A percentile compares a stretch with the other conserved stretches of the same genome.
These are phyloP conservation scores for Calocera viscosa DNA, from an alignment of 768 basidiomycete species.

Conservation along the genomic window DNA sequence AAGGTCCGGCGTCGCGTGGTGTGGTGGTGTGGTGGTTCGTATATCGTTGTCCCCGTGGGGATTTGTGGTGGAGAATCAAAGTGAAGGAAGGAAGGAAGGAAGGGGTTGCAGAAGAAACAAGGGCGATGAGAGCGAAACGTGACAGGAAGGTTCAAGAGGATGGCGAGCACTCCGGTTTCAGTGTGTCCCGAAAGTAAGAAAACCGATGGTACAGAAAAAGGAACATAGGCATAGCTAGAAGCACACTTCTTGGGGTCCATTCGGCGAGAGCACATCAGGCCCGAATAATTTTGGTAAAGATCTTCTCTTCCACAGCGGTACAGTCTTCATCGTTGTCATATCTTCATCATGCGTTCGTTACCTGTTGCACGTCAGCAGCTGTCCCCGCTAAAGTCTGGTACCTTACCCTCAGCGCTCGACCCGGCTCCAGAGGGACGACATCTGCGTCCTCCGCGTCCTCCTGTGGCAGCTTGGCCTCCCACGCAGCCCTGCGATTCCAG, in stretches of 20 bases:
- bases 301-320: neutral
- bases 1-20: neutral
- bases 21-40: neutral
- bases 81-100: no score
- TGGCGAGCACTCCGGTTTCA: no score
- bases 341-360: slow-evolving; percentile 5
- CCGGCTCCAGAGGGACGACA: neutral
- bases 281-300: no score
- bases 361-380: neutral
- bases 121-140: no score
- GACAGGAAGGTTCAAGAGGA: no score
- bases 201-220: no score
- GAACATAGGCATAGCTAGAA: no score
- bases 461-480: neutral
- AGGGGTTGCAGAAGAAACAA: no score
- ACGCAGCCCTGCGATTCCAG: neutral
- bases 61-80: neutral
- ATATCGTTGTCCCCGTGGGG: neutral
- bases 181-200: no score
- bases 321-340: neutral
- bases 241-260: neutral
- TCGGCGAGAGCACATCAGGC: neutral
- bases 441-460: neutral
- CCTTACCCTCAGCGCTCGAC: neutral
- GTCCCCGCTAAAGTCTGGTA: neutral